phyloP scores from a whole-genome alignment of 768 basidiomycete genomes.

The Tricholoma terreum region DNA sequence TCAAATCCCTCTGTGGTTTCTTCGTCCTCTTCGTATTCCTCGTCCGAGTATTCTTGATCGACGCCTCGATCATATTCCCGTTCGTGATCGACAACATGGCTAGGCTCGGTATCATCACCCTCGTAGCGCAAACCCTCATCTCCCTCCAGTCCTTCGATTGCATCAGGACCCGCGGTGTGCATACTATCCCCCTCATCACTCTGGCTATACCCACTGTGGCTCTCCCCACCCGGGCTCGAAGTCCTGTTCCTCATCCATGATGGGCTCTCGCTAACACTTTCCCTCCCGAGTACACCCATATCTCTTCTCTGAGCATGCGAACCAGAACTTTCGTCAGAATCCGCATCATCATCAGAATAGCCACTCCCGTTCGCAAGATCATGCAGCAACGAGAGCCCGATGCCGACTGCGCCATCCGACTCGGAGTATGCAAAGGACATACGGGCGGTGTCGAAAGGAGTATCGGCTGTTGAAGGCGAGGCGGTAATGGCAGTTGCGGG shows the following conservation, averaged over 20 bases:
- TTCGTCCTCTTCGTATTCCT: conserved; percentile 10
- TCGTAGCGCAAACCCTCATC: conserved; percentile 18
- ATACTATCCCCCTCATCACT: conserved; percentile 20
- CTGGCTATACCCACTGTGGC: conserved; percentile 1
- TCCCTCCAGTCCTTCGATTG: conserved; percentile 5
- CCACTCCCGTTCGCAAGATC: conserved; percentile 37
- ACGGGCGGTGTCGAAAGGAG: conserved; percentile 2
- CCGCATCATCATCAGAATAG: conserved; percentile 25
- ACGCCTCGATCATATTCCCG: neutral
- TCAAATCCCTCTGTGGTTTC: conserved; percentile 1
- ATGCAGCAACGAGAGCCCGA: conserved; percentile 65
- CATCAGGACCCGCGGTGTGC: conserved; percentile 22
- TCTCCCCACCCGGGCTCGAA: neutral
- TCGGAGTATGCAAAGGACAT: conserved; percentile 23
- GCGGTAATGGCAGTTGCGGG: neutral
- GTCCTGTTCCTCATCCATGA: conserved; percentile 6
- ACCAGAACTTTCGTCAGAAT: conserved; percentile 7
- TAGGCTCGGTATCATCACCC: conserved; percentile 17
- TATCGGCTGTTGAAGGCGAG: neutral
- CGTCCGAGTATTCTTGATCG: neutral
- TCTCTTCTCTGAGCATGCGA: conserved; percentile 6
- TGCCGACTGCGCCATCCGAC: conserved; percentile 63
- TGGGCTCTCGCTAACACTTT: conserved; percentile 4
- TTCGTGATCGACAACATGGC: neutral
- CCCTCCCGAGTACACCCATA: conserved; percentile 6